Evolutionary conservation across 805 yeast genomes (phyloP).

Genomic region (Tetrapisispora pingtungensis): DNA sequence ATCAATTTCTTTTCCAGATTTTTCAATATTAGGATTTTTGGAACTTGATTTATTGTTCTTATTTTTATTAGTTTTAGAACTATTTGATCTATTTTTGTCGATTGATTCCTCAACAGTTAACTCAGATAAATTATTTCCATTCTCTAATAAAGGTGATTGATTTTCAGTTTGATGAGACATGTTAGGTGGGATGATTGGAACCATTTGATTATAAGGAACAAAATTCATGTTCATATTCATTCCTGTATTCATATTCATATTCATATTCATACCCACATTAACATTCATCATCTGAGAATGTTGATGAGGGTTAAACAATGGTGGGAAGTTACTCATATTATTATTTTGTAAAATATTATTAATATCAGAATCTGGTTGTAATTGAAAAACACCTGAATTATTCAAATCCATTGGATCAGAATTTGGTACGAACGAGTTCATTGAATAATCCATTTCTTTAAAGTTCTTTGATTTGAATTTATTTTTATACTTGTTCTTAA

Average conservation of each 20-base stretch:
- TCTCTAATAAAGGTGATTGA: conserved; percentile 15
- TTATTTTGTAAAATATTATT: background rate
- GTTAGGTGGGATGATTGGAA: conserved; percentile 21
- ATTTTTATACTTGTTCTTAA: background rate
- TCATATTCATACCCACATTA: conserved; percentile 13
- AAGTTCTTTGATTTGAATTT: background rate
- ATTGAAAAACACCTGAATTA: background rate
- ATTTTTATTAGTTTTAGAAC: conserved; percentile 2
- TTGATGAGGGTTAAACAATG: conserved; percentile 1
- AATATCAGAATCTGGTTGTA: background rate
- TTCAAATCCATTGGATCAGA: background rate
- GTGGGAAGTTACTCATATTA: conserved; percentile 1
- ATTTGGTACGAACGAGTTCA: background rate
- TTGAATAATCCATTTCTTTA: background rate
- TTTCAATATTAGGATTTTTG: conserved; percentile 3
- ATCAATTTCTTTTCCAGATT: background rate
- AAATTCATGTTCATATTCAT: conserved; percentile 28
- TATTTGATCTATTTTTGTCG: conserved; percentile 7
- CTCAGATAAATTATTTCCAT: conserved; percentile 2
- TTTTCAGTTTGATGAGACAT: conserved; percentile 5
- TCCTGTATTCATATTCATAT: conserved; percentile 7
- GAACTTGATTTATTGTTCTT: conserved; percentile 4
- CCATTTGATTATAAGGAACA: conserved; percentile 27
- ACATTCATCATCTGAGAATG: conserved; percentile 1
- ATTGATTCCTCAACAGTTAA: conserved; percentile 6